Evolutionary conservation across 2,329 filamentous ascomycete genomes (phyloP).

Genomic region (Aureobasidium leucospermi): DNA sequence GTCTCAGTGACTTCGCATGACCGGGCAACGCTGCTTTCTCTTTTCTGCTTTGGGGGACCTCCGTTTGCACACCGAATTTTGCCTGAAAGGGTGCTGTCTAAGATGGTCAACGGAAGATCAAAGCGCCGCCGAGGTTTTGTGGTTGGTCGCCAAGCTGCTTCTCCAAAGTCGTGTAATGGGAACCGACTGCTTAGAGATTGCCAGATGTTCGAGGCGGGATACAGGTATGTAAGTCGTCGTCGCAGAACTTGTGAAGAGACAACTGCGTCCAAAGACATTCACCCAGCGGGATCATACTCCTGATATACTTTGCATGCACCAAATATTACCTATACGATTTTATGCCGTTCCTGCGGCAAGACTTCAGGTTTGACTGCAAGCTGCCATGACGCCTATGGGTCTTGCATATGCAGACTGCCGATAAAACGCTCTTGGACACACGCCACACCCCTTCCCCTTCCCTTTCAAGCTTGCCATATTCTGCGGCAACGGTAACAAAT

Average conservation of each 20-base stretch:
- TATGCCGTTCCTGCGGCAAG: slow-evolving; percentile 4
- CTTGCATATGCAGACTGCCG: slow-evolving; percentile 13
- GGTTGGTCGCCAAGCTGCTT: slow-evolving; percentile 1
- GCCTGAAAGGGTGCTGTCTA: neutral
- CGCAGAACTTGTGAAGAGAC: neutral
- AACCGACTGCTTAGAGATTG: neutral
- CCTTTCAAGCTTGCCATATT: neutral
- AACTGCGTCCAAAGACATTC: neutral
- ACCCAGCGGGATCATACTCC: neutral
- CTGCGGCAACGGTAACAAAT: neutral
- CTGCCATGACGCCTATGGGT: slow-evolving; percentile 2
- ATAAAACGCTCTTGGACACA: slow-evolving; percentile 2
- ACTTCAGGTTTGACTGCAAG: slow-evolving; percentile 9
- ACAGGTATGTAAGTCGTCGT: neutral
- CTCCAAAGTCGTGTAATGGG: neutral
- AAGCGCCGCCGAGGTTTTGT: neutral
- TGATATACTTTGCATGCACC: slow-evolving; percentile 7
- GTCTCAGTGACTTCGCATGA: slow-evolving; percentile 12
- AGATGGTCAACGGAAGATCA: slow-evolving; percentile 6
- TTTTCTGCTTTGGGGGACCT: slow-evolving; percentile 3
- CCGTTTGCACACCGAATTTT: slow-evolving; percentile 11
- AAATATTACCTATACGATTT: slow-evolving; percentile 4
- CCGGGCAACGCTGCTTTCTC: slow-evolving; percentile 8
- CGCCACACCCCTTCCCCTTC: neutral
- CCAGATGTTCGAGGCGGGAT: neutral